Base-by-base conservation (phyloP, 164 flowering plant genomes). In the Macadamia tetraphylla region DNA sequence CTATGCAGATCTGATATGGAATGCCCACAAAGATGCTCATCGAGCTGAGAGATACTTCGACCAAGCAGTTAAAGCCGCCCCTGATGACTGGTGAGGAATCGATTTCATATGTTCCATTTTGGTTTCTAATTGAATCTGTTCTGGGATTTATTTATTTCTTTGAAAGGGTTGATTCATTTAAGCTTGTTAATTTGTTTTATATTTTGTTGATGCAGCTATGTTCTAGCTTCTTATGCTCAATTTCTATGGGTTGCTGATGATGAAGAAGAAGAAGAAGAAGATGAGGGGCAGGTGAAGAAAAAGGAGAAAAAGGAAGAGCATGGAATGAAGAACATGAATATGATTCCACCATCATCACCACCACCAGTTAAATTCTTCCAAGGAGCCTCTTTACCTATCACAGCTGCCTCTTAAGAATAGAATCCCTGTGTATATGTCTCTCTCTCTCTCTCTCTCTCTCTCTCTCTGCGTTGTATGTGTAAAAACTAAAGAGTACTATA, bases 61-160 rank as follows among this genome's bases (percentile, higher is more conserved):
- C 75, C 92, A 82, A 81, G 97, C 98, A 68, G 85, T 94, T 61
- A 73, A 86, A 78, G 89, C 89, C 18, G 80, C 89, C 6, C 98
- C 97, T 9, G 87, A 86, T 53, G 88, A 94, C 74, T 81, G 97
- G 98, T 90, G 70, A 81, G 75, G 9, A 2, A 30, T 42, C 52
- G 51, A 12, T 6, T 23, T 42, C 56, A 12, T 6, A 14, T 44
- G 42, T 6, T 63, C 40, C 40, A 35, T 35, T 35, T 35, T 5
- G 40, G 29, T 40, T 1, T 17, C 23, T 23, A 35, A 17, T 55
- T 32, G 49, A n/a, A 13, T 15, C n/a, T 8, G 29, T 42, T 49
- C 23, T 2, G 17, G 31, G 13, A 29, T 32, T 35, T 17, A 60
- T 13, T 5, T 61, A 17, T 61, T 61, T n/a, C 40, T 10, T 8